These are phyloP conservation scores for Erythrobasidium hasegawianum DNA, from an alignment of 1,284 basidiomycete species.

Conservation along the genomic window DNA sequence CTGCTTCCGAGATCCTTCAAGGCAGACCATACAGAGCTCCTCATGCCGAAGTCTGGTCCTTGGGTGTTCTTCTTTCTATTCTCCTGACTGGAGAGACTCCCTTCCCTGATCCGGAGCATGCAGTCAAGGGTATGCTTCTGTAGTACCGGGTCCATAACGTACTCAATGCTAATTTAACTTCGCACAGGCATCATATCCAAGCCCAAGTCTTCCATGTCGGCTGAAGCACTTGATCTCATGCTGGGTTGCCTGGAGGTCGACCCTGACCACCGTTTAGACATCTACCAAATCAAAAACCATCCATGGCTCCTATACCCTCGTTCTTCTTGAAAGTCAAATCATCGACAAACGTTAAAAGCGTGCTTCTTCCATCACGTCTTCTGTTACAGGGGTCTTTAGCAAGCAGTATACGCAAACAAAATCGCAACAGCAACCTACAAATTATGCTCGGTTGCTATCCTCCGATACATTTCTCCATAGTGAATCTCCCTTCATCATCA, in stretches of 20 bases:
- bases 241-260: conserved; percentile 68
- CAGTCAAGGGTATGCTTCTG: conserved; percentile 52
- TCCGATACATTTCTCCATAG: too few relatives aligned
- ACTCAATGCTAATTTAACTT: neutral
- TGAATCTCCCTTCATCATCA: too few relatives aligned
- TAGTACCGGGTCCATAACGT: too few relatives aligned
- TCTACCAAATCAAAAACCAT: conserved; percentile 68
- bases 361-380: too few relatives aligned
- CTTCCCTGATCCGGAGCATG: conserved; percentile 70
- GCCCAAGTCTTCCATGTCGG: conserved; percentile 45
- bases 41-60: conserved; percentile 83
- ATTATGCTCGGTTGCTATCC: too few relatives aligned
- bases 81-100: conserved; percentile 79
- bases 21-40: conserved; percentile 64
- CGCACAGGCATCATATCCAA: conserved; percentile 40
- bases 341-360: too few relatives aligned
- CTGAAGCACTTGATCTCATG: conserved; percentile 59
- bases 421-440: too few relatives aligned
- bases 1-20: conserved; percentile 66
- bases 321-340: too few relatives aligned
- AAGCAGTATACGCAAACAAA: too few relatives aligned
- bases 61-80: conserved; percentile 83
- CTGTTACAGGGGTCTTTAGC: too few relatives aligned
- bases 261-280: conserved; percentile 62
- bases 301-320: conserved; percentile 59